Percentiles rank a stretch among this genome's conserved stretches.
Evolutionary conservation across 306 rosid genomes (phyloP).

Genomic region (Cicer pinnatifidum): DNA sequence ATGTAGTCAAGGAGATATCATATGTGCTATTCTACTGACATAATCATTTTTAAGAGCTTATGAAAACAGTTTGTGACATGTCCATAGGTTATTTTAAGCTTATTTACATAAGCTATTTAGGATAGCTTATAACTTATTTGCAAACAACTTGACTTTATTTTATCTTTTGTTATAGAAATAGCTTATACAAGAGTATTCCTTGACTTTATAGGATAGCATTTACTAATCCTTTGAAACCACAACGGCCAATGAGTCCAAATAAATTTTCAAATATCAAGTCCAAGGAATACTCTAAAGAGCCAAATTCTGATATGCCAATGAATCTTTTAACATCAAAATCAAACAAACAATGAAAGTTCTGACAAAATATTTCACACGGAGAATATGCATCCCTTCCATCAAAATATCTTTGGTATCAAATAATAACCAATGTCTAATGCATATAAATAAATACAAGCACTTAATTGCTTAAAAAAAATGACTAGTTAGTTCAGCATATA

Average conservation of each 20-base stretch:
- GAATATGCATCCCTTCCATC: constrained; percentile 15
- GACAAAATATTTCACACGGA: constrained; percentile 10
- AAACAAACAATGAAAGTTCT: neutral
- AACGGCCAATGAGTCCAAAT: neutral
- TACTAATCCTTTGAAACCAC: neutral
- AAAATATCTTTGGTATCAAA: constrained; percentile 23
- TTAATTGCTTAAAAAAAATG: constrained; percentile 7
- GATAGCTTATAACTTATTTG: too few relatives aligned
- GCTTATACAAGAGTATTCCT: too few relatives aligned
- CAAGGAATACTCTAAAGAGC: neutral
- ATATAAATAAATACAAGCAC: constrained; percentile 19
- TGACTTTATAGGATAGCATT: too few relatives aligned
- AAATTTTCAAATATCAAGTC: constrained; percentile 3
- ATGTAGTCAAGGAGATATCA: neutral
- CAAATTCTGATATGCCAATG: constrained; percentile 13
- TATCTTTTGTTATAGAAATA: too few relatives aligned
- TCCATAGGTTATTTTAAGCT: too few relatives aligned
- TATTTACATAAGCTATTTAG: too few relatives aligned
- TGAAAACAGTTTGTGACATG: too few relatives aligned
- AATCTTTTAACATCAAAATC: constrained; percentile 19
- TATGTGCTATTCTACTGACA: too few relatives aligned
- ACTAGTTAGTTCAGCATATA: constrained; percentile 8
- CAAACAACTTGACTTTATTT: too few relatives aligned
- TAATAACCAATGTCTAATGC: neutral
- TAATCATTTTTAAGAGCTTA: too few relatives aligned